phyloP scores from a whole-genome alignment of 179 eudicot genomes.

The Silene noctiflora region DNA sequence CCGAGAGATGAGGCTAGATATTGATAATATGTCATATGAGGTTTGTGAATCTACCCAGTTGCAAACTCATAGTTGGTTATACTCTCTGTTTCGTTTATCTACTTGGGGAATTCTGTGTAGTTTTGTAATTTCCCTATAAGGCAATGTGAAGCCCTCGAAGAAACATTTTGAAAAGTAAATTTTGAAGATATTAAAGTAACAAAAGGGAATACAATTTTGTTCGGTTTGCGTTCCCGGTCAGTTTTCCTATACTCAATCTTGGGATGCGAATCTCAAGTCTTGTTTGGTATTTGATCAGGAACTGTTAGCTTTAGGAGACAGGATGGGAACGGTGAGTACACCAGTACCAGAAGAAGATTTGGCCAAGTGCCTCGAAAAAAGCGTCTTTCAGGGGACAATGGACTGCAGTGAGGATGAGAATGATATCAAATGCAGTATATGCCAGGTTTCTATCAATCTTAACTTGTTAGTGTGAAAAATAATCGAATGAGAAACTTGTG shows the following conservation, averaged over 20 bases:
- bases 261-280: background rate
- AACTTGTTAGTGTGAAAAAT: background rate
- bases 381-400: constrained; percentile 36
- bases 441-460: constrained; percentile 55
- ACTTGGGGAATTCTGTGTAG: too few species aligned
- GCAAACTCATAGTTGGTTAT: background rate
- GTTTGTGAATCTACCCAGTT: constrained; percentile 32
- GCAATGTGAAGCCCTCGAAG: too few species aligned
- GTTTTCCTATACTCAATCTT: background rate
- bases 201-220: background rate
- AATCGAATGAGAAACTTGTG: background rate
- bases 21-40: constrained; percentile 86
- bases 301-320: constrained; percentile 80
- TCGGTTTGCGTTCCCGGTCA: background rate
- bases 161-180: too few species aligned
- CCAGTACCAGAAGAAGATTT: constrained; percentile 68
- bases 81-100: too few species aligned
- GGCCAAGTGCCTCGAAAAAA: constrained; percentile 51
- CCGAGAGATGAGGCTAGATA: constrained; percentile 90
- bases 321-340: constrained; percentile 86
- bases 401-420: constrained; percentile 34
- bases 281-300: constrained; percentile 43
- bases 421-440: constrained; percentile 76
- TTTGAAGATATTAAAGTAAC: too few species aligned
- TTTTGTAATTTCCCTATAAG: too few species aligned